Evolutionary conservation across 306 rosid species (phyloP), one percentile per base, ranked within the genome.

Genomic region (Cucurbita ficifolia): DNA sequence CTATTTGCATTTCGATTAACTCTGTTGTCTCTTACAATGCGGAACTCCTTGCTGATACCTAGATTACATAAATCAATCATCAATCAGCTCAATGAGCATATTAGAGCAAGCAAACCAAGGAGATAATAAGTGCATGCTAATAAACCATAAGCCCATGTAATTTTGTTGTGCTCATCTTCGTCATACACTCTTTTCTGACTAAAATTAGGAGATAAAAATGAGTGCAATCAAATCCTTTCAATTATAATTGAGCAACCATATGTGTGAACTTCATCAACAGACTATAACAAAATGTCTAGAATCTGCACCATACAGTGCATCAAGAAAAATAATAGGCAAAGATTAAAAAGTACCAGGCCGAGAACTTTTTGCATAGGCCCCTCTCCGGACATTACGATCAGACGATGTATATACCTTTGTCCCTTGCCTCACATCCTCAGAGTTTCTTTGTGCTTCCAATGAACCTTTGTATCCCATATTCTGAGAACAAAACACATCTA

Each of bases 21-120:
- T 82, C 97, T 83, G 79, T 95, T 91, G 84, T 95, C 99, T 82
- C 92, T 89, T 77, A 91, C 97, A 78, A 95, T 86, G 58, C 97
- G 97, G 76, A 95, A 95, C 84, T 91, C 91, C 85, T 83, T 80
- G 83, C 88, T 87, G 78, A 77, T 74, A 76, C 87, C 97, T 95
- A 84, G 61, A 87, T 61, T 57, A 18, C 52, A 63, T 51, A 76
- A 52, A 75, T 78, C 75, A 48, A 77, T 18, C 22, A 87, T 42
- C 73, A 74, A 87, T 70, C 49, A 10, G 79, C 61, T 46, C 36
- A 51, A 72, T 8, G 19, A n/a, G n/a, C 50, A 51, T 72, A 52
- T 35, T 39, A 52, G 17, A 38, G 36, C 36, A 52, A 53, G 63
- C 6, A 36, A 53, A 35, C 33, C 49, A 51, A 51, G 8, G 13